Evolutionary conservation across 352 stramenopile genomes (phyloP), one percentile per base, ranked within the genome.

Genomic region (Phytopythium helicoides): DNA sequence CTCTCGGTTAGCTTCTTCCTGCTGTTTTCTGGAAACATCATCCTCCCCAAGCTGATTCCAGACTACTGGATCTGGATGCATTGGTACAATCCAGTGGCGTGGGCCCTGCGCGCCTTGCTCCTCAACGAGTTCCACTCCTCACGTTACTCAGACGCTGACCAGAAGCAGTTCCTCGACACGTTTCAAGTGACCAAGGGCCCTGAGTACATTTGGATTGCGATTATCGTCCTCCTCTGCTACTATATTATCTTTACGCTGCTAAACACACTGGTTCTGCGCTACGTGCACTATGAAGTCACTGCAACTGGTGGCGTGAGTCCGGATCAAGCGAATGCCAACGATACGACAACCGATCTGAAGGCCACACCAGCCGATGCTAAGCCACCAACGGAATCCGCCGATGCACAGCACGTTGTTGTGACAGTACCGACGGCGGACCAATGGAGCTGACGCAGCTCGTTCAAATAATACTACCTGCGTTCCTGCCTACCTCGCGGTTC

Each of bases 1-100:
- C 14, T 71, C 14, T 76, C 64, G 0, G 51, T 71, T 25, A 58
- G 51, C 45, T 78, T 81, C 54, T 81, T 81, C 39, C 44, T 89
- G 15, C 40, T 89, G 35, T 87, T 89, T 58, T 87, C 76, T 10
- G 79, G 79, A 11, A 87, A 87, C 62, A 87, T 87, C 28, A 87
- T 90, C 45, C 53, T 85, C 47, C 65, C 72, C 0, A 60, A 87
- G 35, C 49, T 86, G 15, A 87, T 90, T 45, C 76, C 76, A 38
- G 38, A 80, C 33, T 90, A 88, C 45, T 87, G 76, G 76, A 82
- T 81, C 28, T 90, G 79, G 79, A 81, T 89, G 73, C 86, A 87
- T 60, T 89, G 71, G 71, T 70, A 68, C 58, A 81, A 76, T 21
- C 71, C 71, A 9, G 6, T 78, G 0, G 48, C 71, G 12, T 81